Evolutionary conservation across 768 basidiomycete genomes (phyloP).

Genomic region (Serendipita sp.): DNA sequence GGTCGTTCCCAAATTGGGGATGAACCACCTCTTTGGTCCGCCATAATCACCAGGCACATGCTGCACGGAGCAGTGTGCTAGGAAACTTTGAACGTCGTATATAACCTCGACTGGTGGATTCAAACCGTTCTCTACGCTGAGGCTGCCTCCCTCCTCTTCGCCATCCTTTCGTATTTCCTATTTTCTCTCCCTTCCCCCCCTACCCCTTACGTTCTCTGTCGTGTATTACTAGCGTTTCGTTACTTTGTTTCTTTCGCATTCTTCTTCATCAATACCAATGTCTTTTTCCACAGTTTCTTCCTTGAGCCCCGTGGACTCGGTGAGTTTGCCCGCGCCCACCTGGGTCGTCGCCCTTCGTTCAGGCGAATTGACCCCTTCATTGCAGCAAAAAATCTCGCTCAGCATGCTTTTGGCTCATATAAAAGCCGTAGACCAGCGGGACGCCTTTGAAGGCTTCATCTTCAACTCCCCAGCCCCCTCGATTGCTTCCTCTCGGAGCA

Average conservation of each 20-base stretch:
- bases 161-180: neutral
- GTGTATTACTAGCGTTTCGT: neutral
- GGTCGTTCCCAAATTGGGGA: too few species aligned
- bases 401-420: neutral
- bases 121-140: neutral
- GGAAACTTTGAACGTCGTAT: neutral
- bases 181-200: neutral
- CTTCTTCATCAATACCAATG: neutral
- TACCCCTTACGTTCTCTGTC: neutral
- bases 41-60: neutral
- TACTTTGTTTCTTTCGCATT: neutral
- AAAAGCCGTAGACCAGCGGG: neutral
- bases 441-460: neutral
- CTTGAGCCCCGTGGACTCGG: neutral
- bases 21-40: neutral
- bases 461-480: constrained; percentile 2
- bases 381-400: neutral
- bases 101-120: neutral
- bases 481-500: neutral
- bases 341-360: neutral
- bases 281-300: neutral
- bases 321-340: neutral
- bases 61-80: neutral
- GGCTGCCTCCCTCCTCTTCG: neutral
- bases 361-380: neutral